Conservation (phyloP, 2,329 filamentous ascomycete genomes). For the Drechmeria coniospora region DNA sequence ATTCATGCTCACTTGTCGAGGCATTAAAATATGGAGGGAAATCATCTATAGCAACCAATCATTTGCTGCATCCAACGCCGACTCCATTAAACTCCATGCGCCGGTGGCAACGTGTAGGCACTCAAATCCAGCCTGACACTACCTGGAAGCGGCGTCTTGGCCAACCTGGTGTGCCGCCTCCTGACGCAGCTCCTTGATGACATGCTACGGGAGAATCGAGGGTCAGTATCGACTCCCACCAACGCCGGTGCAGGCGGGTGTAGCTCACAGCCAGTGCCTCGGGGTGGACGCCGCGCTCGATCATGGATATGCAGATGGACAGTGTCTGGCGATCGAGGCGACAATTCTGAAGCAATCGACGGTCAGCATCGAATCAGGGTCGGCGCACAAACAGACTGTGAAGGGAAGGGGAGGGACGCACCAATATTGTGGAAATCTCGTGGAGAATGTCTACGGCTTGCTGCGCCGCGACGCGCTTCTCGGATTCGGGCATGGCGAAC, state of each 20-base stretch:
- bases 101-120: too few relatives aligned
- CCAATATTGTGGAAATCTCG: slow-evolving; percentile 79
- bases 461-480: slow-evolving; percentile 62
- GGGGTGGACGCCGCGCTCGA: slow-evolving; percentile 93
- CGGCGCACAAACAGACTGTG: background rate
- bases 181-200: slow-evolving; percentile 43
- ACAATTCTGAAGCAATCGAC: slow-evolving; percentile 71
- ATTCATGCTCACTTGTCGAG: too few relatives aligned
- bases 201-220: slow-evolving; percentile 24
- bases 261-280: slow-evolving; percentile 75
- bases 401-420: slow-evolving; percentile 19
- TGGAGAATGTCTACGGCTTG: slow-evolving; percentile 72
- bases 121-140: too few relatives aligned
- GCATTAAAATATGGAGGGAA: too few relatives aligned
- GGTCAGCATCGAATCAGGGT: slow-evolving; percentile 2
- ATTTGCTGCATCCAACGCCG: too few relatives aligned
- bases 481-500: slow-evolving; percentile 24
- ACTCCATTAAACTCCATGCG: too few relatives aligned
- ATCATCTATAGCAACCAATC: too few relatives aligned
- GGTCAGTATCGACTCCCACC: background rate
- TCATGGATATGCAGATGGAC: slow-evolving; percentile 89
- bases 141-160: slow-evolving; percentile 12
- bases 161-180: slow-evolving; percentile 38
- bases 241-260: background rate
- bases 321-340: slow-evolving; percentile 80